These are phyloP conservation scores for Nicotiana undulata DNA, from an alignment of 257 asterid species.

Conservation along the genomic window DNA sequence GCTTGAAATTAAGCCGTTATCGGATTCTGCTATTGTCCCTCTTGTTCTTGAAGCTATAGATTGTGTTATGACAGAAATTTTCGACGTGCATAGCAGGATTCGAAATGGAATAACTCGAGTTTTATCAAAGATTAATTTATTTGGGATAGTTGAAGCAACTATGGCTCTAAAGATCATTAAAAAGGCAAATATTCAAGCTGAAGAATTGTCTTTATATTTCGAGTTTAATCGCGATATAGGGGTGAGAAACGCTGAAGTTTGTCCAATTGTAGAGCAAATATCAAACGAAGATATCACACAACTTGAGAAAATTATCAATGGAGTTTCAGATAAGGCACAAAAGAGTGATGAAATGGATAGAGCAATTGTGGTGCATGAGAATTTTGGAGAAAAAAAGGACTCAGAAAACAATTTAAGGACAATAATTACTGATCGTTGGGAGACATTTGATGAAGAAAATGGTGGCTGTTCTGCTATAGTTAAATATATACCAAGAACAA, in stretches of 20 bases:
- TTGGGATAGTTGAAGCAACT: constrained; percentile 38
- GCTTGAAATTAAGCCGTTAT: constrained; percentile 49
- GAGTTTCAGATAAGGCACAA: constrained; percentile 4
- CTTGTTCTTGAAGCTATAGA: constrained; percentile 63
- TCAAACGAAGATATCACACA: constrained; percentile 49
- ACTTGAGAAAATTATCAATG: constrained; percentile 34
- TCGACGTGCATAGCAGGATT: constrained; percentile 48
- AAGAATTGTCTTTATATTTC: constrained; percentile 44
- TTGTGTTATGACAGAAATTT: constrained; percentile 47
- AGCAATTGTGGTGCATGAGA: constrained; percentile 10
- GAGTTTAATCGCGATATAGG: constrained; percentile 51
- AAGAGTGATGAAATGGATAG: constrained; percentile 7
- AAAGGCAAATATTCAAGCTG: constrained; percentile 53
- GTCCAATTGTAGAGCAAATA: constrained; percentile 41
- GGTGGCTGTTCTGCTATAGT: neutral
- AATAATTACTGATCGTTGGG: constrained; percentile 31
- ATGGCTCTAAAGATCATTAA: constrained; percentile 44
- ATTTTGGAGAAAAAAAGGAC: neutral
- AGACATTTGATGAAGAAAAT: constrained; percentile 33
- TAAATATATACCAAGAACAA: neutral
- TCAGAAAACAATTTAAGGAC: constrained; percentile 8
- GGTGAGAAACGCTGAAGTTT: constrained; percentile 36
- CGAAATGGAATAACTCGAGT: constrained; percentile 55
- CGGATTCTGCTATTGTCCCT: constrained; percentile 30
- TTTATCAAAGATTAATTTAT: constrained; percentile 40